Base-by-base conservation (phyloP, 2,329 filamentous ascomycete species). In the Talaromyces atroroseus region DNA sequence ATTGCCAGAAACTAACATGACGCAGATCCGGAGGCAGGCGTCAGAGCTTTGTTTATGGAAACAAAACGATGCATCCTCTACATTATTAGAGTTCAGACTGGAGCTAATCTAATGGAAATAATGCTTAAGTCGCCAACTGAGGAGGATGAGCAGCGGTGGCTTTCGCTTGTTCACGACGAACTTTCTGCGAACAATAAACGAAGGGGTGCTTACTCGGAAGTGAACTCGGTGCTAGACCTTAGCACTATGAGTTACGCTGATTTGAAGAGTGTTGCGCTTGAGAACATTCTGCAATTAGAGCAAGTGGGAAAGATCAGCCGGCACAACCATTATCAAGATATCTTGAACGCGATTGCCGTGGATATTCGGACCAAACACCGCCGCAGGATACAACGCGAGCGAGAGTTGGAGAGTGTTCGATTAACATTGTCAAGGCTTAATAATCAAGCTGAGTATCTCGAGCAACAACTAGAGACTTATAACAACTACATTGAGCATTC, bases 401-500 rank as follows among this genome's bases (percentile, higher is more conserved):
- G 90, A 49, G 94, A 99, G 72, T 74, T 97, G 40, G 94, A 99
- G 64, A 74, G 74, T 44, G 74, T 77, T 36, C 72, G 73, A 40
- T 66, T 78, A 58, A 79, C 77, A 5, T 71, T 79, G 21, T 71
- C 70, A 5, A 72, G 78, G 44, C 69, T 79, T 42, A 75, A 77
- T 34, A 78, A 78, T 55, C 76, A 99, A 76, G 92, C 92, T 38
- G 83, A 85, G 62, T 99, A 95, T 74, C 82, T 99, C 10, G 94
- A 99, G 69, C 88, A 91, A 64, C 94, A 99, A 75, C 84, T 95
- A 59, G 96, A 96, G 80, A 94, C 87, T 62, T 99, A 99, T 76
- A 96, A 99, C 70, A 91, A 99, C 76, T 99, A 99, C 74, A 96
- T 99, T 68, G 95, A 99, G 76, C 92, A 96, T 72, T 92, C 94